Evolutionary conservation across 345 rosid species (phyloP).

Genomic region (Syzygium oleosum): DNA sequence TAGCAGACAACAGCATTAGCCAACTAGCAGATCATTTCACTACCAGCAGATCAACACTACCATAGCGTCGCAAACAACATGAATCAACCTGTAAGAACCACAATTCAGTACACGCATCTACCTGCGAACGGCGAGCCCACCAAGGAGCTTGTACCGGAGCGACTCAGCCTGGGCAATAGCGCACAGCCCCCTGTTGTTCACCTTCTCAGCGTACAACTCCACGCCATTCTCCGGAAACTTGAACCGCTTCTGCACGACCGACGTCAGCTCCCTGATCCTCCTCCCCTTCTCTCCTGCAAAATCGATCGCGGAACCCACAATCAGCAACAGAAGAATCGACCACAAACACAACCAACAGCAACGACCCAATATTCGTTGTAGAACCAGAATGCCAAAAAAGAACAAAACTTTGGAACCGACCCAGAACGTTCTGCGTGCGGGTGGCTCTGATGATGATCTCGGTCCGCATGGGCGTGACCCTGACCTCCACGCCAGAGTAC

Average conservation of each 20-base stretch:
- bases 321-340: not conserved
- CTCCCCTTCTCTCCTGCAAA: constrained; percentile 72
- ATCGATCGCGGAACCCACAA: not conserved
- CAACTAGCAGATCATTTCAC: not conserved
- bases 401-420: constrained; percentile 6
- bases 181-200: constrained; percentile 68
- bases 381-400: not conserved
- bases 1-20: not conserved
- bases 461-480: constrained; percentile 73
- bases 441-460: constrained; percentile 87
- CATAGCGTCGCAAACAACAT: not conserved
- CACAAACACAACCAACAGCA: not conserved
- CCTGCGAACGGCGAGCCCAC: constrained; percentile 91
- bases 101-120: not conserved
- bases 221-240: constrained; percentile 69
- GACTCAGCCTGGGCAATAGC: constrained; percentile 91
- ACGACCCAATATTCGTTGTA: not conserved
- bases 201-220: constrained; percentile 83
- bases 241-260: constrained; percentile 74
- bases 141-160: constrained; percentile 89
- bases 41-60: not conserved
- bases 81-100: not conserved
- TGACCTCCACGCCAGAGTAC: constrained; percentile 80
- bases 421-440: constrained; percentile 80
- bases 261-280: constrained; percentile 83